phyloP scores from a whole-genome alignment of 257 asterid species.

The Nyctanthes arbortristis region DNA sequence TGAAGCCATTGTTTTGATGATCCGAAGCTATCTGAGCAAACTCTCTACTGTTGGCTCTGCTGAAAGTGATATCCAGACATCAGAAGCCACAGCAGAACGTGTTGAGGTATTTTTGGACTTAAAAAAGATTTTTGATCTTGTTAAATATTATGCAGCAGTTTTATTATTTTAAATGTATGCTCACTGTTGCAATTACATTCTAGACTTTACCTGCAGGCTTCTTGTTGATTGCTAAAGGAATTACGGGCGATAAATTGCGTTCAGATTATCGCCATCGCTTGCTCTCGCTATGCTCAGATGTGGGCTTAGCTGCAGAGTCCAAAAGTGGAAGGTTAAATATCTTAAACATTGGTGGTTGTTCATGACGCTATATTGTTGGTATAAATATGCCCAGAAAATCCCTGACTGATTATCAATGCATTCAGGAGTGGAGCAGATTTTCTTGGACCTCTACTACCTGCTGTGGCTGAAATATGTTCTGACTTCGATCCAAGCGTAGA shows the following conservation, averaged over 20 bases:
- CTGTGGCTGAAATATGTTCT: constrained; percentile 96
- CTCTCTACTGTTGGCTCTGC: constrained; percentile 84
- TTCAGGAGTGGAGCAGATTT: constrained; percentile 98
- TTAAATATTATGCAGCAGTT: constrained; percentile 19
- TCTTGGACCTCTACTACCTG: constrained; percentile 98
- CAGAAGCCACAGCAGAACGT: constrained; percentile 93
- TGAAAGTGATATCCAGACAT: constrained; percentile 72
- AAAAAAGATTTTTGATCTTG: constrained; percentile 15
- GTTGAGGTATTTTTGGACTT: constrained; percentile 63
- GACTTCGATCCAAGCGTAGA: constrained; percentile 87
- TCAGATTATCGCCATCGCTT: constrained; percentile 90
- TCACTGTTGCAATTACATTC: constrained; percentile 79
- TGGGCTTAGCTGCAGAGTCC: constrained; percentile 96
- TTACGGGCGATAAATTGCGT: constrained; percentile 68
- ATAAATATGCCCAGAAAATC: constrained; percentile 23
- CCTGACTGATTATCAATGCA: constrained; percentile 27
- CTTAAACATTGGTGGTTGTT: constrained; percentile 29
- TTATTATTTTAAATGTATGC: constrained; percentile 43
- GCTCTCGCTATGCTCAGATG: constrained; percentile 97
- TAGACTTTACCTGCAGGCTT: constrained; percentile 99
- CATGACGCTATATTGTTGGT: constrained; percentile 22
- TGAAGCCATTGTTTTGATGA: constrained; percentile 92
- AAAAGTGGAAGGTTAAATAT: constrained; percentile 78
- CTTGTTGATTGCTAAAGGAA: constrained; percentile 79
- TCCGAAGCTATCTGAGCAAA: constrained; percentile 86